phyloP scores from a whole-genome alignment of 2,329 filamentous ascomycete species.

The Whalleya microplaca region DNA sequence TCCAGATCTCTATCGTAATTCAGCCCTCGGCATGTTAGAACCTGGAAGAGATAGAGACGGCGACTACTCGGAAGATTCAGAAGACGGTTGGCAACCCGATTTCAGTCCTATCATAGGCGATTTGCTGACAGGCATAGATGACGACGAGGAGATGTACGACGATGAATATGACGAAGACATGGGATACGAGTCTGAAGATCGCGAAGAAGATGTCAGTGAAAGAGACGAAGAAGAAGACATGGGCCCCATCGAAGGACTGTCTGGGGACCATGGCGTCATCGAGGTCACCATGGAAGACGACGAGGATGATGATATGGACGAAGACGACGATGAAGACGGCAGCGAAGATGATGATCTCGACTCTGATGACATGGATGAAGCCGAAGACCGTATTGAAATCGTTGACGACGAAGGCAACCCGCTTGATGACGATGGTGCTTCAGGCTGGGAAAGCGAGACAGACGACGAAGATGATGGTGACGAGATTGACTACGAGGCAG shows the following conservation, averaged over 20 bases:
- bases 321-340: slow-evolving; percentile 65
- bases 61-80: slow-evolving; percentile 76
- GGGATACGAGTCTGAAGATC: slow-evolving; percentile 79
- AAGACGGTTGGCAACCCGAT: slow-evolving; percentile 54
- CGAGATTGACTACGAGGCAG: slow-evolving; percentile 56
- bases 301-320: slow-evolving; percentile 63
- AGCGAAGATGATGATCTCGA: slow-evolving; percentile 64
- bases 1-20: slow-evolving; percentile 95
- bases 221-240: slow-evolving; percentile 80
- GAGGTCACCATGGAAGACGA: slow-evolving; percentile 80
- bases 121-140: slow-evolving; percentile 47
- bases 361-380: slow-evolving; percentile 62
- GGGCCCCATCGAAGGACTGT: slow-evolving; percentile 79
- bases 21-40: slow-evolving; percentile 92
- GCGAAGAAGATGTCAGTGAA: slow-evolving; percentile 86
- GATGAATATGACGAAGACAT: slow-evolving; percentile 92
- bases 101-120: neutral
- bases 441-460: slow-evolving; percentile 64
- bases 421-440: slow-evolving; percentile 62
- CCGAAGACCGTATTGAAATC: slow-evolving; percentile 58
- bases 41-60: slow-evolving; percentile 69
- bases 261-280: slow-evolving; percentile 64
- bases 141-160: slow-evolving; percentile 91
- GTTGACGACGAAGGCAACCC: slow-evolving; percentile 66
- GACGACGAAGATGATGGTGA: slow-evolving; percentile 61